Conservation (phyloP, 169 alveolate genomes). For the Plasmodium malariae region DNA sequence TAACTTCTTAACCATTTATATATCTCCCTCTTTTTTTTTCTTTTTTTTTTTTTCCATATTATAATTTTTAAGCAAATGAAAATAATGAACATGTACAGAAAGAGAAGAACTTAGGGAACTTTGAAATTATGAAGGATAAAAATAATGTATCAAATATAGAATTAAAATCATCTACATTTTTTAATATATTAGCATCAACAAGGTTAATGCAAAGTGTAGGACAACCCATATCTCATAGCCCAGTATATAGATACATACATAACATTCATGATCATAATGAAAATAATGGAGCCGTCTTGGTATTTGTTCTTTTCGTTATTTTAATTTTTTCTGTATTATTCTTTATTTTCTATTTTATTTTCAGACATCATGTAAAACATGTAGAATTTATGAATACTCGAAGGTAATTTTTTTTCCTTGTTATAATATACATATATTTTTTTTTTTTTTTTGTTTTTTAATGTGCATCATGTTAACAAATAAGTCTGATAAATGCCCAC, state of each 20-base stretch:
- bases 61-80: slow-evolving; percentile 11
- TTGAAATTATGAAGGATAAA: slow-evolving; percentile 67
- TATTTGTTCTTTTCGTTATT: slow-evolving; percentile 35
- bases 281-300: slow-evolving; percentile 54
- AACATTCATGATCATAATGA: slow-evolving; percentile 65
- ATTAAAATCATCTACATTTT: slow-evolving; percentile 48
- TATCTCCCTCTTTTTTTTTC: not conserved
- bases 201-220: slow-evolving; percentile 40
- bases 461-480: not conserved
- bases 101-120: slow-evolving; percentile 19
- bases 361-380: slow-evolving; percentile 64
- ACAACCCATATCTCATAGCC: not conserved
- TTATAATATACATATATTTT: not conserved
- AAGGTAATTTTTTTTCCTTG: slow-evolving; percentile 6
- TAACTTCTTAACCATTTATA: not conserved
- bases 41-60: not conserved
- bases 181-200: slow-evolving; percentile 33
- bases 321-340: slow-evolving; percentile 46
- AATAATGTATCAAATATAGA: slow-evolving; percentile 45
- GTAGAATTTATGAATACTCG: slow-evolving; percentile 48
- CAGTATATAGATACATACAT: slow-evolving; percentile 45
- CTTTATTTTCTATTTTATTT: slow-evolving; percentile 65
- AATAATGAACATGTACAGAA: slow-evolving; percentile 11
- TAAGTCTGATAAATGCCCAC: not conserved
- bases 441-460: slow-evolving; percentile 12